These are phyloP conservation scores for Populus davidiana DNA, from an alignment of 345 rosid genomes.

Conservation along the genomic window DNA sequence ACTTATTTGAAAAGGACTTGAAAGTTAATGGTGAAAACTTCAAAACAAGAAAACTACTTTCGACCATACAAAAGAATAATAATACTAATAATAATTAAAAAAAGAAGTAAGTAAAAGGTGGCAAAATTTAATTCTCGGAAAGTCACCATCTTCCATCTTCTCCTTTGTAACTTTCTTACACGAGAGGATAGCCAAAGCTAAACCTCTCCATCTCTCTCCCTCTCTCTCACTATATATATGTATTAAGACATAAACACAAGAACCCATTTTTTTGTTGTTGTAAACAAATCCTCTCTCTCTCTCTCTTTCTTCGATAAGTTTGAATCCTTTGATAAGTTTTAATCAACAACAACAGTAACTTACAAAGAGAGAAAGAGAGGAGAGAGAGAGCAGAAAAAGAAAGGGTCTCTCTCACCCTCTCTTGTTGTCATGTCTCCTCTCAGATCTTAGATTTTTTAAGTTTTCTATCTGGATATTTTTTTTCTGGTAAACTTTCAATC, in stretches of 20 bases:
- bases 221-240: neutral
- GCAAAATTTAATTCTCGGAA: constrained; percentile 9
- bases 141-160: constrained; percentile 31
- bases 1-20: neutral
- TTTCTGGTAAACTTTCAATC: constrained; percentile 17
- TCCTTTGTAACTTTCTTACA: constrained; percentile 30
- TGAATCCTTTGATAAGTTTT: constrained; percentile 1
- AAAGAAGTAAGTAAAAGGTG: neutral
- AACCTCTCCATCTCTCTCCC: constrained; percentile 8
- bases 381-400: constrained; percentile 10
- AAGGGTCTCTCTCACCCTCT: constrained; percentile 59
- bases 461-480: constrained; percentile 38
- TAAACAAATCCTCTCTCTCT: neutral
- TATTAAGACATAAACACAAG: neutral
- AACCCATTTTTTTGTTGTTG: neutral
- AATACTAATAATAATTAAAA: neutral
- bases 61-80: neutral
- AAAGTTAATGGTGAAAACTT: neutral
- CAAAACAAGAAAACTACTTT: no score
- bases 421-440: constrained; percentile 43
- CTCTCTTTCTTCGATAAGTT: constrained; percentile 24
- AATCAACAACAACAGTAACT: constrained; percentile 13
- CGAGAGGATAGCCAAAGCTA: constrained; percentile 31
- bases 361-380: constrained; percentile 25
- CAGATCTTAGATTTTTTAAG: constrained; percentile 36